Conservation (phyloP, 306 rosid species). For the Prunus fruticosa region DNA sequence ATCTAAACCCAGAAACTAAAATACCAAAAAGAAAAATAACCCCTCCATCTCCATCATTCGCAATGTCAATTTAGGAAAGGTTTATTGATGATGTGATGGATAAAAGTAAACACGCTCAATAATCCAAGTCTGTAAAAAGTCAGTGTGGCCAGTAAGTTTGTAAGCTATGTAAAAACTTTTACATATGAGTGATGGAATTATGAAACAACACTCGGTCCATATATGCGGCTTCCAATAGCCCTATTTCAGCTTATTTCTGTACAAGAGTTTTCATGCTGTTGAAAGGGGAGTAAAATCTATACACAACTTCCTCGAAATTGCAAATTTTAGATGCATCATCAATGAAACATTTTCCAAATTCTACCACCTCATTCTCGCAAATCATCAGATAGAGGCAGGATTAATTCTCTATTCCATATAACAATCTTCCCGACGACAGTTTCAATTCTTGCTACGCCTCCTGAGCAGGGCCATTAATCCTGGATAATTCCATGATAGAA, state of each 20-base stretch:
- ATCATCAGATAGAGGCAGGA: neutral
- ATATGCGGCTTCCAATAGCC: neutral
- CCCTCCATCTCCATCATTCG: too few species aligned
- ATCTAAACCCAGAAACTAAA: too few species aligned
- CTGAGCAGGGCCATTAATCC: conserved; percentile 39
- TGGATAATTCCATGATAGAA: conserved; percentile 36
- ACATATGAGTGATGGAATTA: neutral
- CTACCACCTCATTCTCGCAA: neutral
- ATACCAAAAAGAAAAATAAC: too few species aligned
- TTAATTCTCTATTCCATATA: neutral
- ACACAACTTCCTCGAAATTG: conserved; percentile 8
- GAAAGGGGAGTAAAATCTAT: neutral
- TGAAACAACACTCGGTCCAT: neutral
- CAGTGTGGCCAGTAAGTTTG: neutral
- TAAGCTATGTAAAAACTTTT: neutral
- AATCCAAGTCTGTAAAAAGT: neutral
- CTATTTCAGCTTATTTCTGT: neutral
- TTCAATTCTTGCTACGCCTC: conserved; percentile 34
- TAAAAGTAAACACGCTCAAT: neutral
- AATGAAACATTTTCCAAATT: neutral
- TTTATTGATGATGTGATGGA: neutral
- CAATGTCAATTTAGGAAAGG: too few species aligned
- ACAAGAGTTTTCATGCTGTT: neutral
- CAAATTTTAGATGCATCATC: conserved; percentile 1
- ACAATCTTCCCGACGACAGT: neutral